A percentile compares a stretch with the other conserved stretches of the same genome.
These are phyloP conservation scores for Debaryomyces subglobosus DNA, from an alignment of 1,139 yeast genomes.

Conservation along the genomic window DNA sequence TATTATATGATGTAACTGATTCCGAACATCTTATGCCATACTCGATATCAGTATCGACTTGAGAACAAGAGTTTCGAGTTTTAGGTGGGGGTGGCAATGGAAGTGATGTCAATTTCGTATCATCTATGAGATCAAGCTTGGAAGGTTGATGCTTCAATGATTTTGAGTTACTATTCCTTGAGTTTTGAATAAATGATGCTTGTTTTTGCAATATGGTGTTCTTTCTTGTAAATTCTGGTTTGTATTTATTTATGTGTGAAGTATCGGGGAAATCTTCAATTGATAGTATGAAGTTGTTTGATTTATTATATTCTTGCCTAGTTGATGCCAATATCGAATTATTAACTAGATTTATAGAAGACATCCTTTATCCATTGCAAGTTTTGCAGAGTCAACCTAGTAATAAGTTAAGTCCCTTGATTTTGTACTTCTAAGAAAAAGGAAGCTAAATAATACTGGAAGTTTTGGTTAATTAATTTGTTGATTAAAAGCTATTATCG, in stretches of 20 bases:
- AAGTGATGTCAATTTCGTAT: constrained; percentile 62
- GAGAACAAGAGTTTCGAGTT: constrained; percentile 10
- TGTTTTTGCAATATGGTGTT: constrained; percentile 7
- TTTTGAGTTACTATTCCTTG: not conserved
- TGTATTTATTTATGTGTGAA: not conserved
- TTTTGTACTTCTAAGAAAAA: not conserved
- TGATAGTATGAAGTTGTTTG: not conserved
- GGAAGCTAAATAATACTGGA: not conserved
- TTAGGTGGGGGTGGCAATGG: constrained; percentile 63
- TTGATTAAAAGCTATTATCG: not conserved
- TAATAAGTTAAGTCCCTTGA: not conserved
- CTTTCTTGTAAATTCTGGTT: not conserved
- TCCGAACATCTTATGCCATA: not conserved
- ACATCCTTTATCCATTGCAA: constrained; percentile 9
- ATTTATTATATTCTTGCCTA: not conserved
- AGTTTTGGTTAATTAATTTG: not conserved
- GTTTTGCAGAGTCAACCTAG: not conserved
- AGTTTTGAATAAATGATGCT: constrained; percentile 5
- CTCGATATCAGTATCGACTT: not conserved
- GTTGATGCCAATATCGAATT: constrained; percentile 10
- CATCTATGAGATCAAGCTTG: constrained; percentile 63
- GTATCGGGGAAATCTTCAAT: not conserved
- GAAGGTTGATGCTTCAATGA: constrained; percentile 45
- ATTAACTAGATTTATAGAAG: constrained; percentile 13
- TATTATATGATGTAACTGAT: not conserved